phyloP scores from a whole-genome alignment of 495 filamentous ascomycete genomes.

The Penicillium dipodomyicola region DNA sequence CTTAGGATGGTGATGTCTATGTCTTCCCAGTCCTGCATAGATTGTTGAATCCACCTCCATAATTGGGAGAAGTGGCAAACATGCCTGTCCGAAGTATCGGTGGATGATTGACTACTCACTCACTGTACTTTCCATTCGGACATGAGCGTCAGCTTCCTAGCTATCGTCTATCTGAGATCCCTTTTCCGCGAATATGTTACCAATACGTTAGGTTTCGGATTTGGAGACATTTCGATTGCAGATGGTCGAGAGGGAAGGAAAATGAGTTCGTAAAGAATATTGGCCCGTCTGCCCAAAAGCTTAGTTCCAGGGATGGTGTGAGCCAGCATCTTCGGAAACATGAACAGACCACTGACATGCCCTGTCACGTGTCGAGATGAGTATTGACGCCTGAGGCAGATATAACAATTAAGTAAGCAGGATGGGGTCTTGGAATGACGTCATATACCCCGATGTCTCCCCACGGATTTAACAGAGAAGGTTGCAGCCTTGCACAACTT shows the following conservation, averaged over 20 bases:
- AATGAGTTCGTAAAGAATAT: too few species aligned
- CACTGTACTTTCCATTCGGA: slow-evolving; percentile 27
- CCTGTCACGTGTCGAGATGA: too few species aligned
- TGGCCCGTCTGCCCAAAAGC: too few species aligned
- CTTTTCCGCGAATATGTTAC: slow-evolving; percentile 25
- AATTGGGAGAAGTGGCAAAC: slow-evolving; percentile 24
- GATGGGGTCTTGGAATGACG: not conserved
- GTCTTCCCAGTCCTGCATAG: slow-evolving; percentile 20
- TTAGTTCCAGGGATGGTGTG: too few species aligned
- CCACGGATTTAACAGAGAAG: not conserved
- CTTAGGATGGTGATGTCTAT: not conserved
- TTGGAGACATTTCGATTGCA: too few species aligned
- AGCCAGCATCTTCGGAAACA: too few species aligned
- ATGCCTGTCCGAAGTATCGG: slow-evolving; percentile 23
- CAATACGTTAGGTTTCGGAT: too few species aligned
- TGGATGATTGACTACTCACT: slow-evolving; percentile 1
- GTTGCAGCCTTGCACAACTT: not conserved
- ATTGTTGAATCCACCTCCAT: slow-evolving; percentile 25
- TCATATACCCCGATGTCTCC: not conserved
- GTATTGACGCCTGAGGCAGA: too few species aligned
- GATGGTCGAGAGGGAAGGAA: too few species aligned
- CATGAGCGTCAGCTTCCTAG: slow-evolving; percentile 27
- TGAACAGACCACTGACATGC: too few species aligned
- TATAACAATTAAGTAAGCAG: slow-evolving; percentile 4
- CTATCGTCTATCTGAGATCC: slow-evolving; percentile 23